Percentiles rank a stretch among this genome's conserved stretches.
These are phyloP conservation scores for Trichosporon inkin DNA, from an alignment of 1,284 basidiomycete genomes.

Conservation along the genomic window DNA sequence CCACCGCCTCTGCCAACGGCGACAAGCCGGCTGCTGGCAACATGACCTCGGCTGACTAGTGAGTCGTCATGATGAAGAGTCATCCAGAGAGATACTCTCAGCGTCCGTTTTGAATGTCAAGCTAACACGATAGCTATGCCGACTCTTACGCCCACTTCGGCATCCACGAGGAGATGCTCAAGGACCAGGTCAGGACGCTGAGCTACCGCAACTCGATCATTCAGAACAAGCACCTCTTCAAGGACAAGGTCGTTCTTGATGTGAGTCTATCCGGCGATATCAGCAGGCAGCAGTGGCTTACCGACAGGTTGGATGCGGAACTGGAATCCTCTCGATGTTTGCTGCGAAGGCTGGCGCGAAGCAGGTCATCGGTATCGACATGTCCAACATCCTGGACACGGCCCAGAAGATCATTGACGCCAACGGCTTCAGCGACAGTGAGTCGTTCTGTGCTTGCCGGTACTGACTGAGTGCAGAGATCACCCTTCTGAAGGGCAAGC, in stretches of 20 bases:
- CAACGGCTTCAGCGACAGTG: constrained; percentile 90
- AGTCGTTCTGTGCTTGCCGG: constrained; percentile 44
- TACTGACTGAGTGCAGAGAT: constrained; percentile 60
- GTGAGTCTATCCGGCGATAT: constrained; percentile 46
- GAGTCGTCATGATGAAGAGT: constrained; percentile 20
- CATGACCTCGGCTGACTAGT: constrained; percentile 50
- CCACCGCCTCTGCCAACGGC: constrained; percentile 33
- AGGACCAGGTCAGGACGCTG: constrained; percentile 91
- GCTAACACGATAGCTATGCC: constrained; percentile 69
- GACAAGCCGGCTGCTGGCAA: constrained; percentile 40
- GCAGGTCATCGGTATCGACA: constrained; percentile 97
- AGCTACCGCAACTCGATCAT: constrained; percentile 93
- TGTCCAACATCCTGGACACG: constrained; percentile 99
- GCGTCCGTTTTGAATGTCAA: not conserved
- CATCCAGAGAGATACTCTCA: not conserved
- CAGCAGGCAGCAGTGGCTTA: not conserved
- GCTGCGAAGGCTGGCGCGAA: constrained; percentile 96
- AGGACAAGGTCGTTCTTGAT: constrained; percentile 92
- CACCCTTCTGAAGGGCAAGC: constrained; percentile 95
- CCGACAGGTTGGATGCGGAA: constrained; percentile 78
- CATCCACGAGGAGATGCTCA: constrained; percentile 99
- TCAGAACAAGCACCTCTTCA: constrained; percentile 93
- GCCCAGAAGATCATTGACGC: constrained; percentile 94
- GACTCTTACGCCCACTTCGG: constrained; percentile 72
- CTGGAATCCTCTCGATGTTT: constrained; percentile 98